Percentiles rank a stretch among this genome's conserved stretches.
phyloP scores from a whole-genome alignment of 129 eudicot species.

The Helianthus annuus region DNA sequence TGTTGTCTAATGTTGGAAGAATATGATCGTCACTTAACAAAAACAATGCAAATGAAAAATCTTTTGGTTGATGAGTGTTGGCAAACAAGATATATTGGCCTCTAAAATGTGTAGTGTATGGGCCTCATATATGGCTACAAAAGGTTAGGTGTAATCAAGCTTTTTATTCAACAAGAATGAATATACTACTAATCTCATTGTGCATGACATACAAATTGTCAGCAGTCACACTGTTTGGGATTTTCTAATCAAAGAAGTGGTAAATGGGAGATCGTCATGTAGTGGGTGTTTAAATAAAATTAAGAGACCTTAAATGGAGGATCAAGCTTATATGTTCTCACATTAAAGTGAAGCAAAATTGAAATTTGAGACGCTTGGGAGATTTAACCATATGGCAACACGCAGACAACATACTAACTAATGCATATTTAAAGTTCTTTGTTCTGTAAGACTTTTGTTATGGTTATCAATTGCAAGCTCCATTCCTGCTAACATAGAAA shows the following conservation, averaged over 20 bases:
- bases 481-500: conserved; percentile 17
- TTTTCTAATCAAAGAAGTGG: not conserved
- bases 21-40: not conserved
- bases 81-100: not conserved
- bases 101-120: not conserved
- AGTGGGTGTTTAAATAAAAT: not conserved
- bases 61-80: conserved; percentile 7
- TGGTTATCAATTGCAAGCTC: conserved; percentile 18
- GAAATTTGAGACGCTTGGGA: not conserved
- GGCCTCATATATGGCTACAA: not conserved
- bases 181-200: not conserved
- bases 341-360: not conserved
- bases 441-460: conserved; percentile 8
- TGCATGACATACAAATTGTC: not conserved
- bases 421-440: conserved; percentile 4
- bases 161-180: not conserved
- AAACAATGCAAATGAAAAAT: not conserved
- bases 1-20: not conserved
- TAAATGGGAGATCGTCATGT: not conserved
- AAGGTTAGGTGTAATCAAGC: not conserved
- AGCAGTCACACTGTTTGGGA: not conserved
- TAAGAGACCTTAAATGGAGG: not conserved
- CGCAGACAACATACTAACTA: not conserved
- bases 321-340: not conserved
- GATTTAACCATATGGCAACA: not conserved